Conservation (phyloP, 78 protist genomes). For the Creolimax fragrantissima region DNA sequence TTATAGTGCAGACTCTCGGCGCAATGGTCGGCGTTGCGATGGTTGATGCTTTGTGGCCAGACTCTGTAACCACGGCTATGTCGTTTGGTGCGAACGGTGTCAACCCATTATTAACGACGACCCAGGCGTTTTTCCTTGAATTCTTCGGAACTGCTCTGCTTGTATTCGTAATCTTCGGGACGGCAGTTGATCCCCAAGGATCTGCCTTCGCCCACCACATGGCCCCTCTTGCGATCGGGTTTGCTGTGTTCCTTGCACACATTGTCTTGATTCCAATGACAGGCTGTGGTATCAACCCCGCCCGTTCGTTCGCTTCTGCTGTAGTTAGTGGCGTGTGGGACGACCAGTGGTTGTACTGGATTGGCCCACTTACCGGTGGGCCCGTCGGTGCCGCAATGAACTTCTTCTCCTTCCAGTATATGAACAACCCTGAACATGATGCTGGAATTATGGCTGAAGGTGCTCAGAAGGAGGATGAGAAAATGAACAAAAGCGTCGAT, state of each 20-base stretch:
- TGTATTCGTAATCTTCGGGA: not conserved
- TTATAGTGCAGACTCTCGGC: conserved; percentile 4
- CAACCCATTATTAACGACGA: not conserved
- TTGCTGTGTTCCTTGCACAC: conserved; percentile 31
- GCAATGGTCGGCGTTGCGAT: conserved; percentile 18
- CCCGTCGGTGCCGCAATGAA: not conserved
- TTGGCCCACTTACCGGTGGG: not conserved
- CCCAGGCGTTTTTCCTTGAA: conserved; percentile 28
- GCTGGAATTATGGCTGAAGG: not conserved
- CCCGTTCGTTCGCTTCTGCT: not conserved
- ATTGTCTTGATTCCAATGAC: conserved; percentile 19
- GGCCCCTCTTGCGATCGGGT: conserved; percentile 33
- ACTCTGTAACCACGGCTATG: not conserved
- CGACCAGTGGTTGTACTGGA: not conserved
- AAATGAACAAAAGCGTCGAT: no score
- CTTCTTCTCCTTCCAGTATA: not conserved
- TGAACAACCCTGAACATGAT: not conserved
- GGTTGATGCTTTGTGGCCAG: conserved; percentile 3
- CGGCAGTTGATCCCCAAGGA: conserved; percentile 17
- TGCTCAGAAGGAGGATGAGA: no score
- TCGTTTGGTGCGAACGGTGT: not conserved
- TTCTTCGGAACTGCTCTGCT: conserved; percentile 28
- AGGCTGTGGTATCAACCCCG: conserved; percentile 35
- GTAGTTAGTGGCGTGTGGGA: not conserved
- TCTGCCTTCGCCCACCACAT: not conserved